Evolutionary conservation across 768 basidiomycete species (phyloP).

Genomic region (Lactarius akahatsu): DNA sequence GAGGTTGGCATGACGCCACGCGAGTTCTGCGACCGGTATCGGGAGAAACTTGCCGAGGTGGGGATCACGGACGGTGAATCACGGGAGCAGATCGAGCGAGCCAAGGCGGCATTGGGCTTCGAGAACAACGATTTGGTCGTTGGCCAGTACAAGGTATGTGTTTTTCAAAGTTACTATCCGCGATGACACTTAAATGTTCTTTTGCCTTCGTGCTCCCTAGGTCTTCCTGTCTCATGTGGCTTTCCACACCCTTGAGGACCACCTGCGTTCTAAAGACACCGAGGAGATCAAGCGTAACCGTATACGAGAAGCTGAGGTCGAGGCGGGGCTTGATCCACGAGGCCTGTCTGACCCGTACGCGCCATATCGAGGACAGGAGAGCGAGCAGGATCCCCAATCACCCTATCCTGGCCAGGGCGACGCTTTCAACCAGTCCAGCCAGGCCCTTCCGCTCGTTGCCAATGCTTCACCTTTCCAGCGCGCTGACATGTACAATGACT

Average conservation of each 20-base stretch:
- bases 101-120: constrained; percentile 54
- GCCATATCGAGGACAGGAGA: constrained; percentile 62
- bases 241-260: constrained; percentile 88
- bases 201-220: constrained; percentile 42
- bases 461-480: constrained; percentile 83
- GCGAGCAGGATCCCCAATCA: constrained; percentile 40
- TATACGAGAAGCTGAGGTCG: constrained; percentile 71
- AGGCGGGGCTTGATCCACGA: constrained; percentile 61
- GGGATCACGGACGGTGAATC: constrained; percentile 61
- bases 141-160: constrained; percentile 77
- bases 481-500: constrained; percentile 71
- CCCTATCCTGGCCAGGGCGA: constrained; percentile 44
- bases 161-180: background rate
- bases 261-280: constrained; percentile 74
- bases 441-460: constrained; percentile 78
- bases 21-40: constrained; percentile 87
- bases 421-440: constrained; percentile 57
- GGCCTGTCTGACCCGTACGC: constrained; percentile 69
- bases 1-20: constrained; percentile 82
- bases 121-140: constrained; percentile 73
- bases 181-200: background rate
- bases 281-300: constrained; percentile 86
- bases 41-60: constrained; percentile 55
- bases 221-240: constrained; percentile 84
- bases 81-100: constrained; percentile 60